A percentile compares a stretch with the other conserved stretches of the same genome.
phyloP scores from a whole-genome alignment of 1,284 basidiomycete species.

The Sphaerobolus stellatus region DNA sequence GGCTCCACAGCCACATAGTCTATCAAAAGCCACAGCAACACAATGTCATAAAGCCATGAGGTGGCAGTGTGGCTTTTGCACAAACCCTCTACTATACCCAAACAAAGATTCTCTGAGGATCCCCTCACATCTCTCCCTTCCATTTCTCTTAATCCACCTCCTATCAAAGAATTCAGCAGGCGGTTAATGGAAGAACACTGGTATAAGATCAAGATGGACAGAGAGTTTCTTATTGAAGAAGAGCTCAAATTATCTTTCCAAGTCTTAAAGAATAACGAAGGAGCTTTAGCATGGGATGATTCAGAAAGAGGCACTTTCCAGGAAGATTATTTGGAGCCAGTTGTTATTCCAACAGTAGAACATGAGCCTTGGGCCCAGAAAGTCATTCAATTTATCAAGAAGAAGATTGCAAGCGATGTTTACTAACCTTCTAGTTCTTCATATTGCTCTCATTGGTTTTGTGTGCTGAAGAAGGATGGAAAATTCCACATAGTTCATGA shows the following conservation, averaged over 20 bases:
- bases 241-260: constrained; percentile 25
- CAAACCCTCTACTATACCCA: constrained; percentile 15
- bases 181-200: not conserved
- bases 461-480: constrained; percentile 38
- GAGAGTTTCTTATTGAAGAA: constrained; percentile 31
- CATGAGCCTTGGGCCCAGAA: constrained; percentile 36
- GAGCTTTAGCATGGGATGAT: constrained; percentile 35
- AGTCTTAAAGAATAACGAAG: constrained; percentile 20
- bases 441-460: constrained; percentile 40
- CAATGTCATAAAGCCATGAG: no score
- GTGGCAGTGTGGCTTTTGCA: no score
- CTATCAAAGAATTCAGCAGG: constrained; percentile 23
- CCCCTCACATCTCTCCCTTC: constrained; percentile 31
- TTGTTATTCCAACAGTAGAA: constrained; percentile 32
- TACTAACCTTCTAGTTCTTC: constrained; percentile 39
- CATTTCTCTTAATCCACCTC: constrained; percentile 24
- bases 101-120: constrained; percentile 22
- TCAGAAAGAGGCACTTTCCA: constrained; percentile 32
- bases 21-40: no score
- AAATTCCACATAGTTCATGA: constrained; percentile 18
- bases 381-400: constrained; percentile 31
- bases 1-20: no score
- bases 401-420: constrained; percentile 32
- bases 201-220: constrained; percentile 14
- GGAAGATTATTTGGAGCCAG: constrained; percentile 34